Evolutionary conservation across 1,284 basidiomycete genomes (phyloP), one percentile per base, ranked within the genome.

Genomic region (Trichosporon sp.): DNA sequence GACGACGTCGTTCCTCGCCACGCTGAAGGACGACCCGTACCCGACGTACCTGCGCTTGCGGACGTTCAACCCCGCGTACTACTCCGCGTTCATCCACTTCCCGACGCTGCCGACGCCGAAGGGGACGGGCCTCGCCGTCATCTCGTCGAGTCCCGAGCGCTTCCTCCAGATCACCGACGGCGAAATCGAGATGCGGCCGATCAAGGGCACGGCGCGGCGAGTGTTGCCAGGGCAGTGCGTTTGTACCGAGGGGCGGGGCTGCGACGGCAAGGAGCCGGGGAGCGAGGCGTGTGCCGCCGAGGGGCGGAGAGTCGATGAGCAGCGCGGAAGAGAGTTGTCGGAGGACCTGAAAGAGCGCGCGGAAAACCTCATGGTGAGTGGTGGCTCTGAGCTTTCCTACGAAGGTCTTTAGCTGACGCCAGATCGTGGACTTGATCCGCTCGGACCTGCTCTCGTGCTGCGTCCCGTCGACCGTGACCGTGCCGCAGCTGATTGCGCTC

Each of bases 401-500:
- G 0, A 9, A 8, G 8, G 11, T 11, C 18, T 15, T 13, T 2
- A 51, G 31, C 68, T 71, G 9, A 73, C 67, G 0, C 38, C 73
- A 85, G 84, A 98, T 99, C 74, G 96, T 98, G 25, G 96, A 98
- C 79, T 87, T 98, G 51, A 98, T 98, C 76, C 89, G 95, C 15
- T 92, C 97, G 69, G 96, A 99, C 82, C 85, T 99, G 34, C 89
- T 85, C 83, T 89, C 77, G 84, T 92, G 77, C 85, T 98, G 75
- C 75, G 77, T 76, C 85, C 92, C 72, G 81, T 92, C 79, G 80
- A 90, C 85, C 64, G 95, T 99, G 5, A 80, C 86, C 5, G 94
- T 98, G 1, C 91, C 89, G 65, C 89, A 92, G 73, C 91, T 99
- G 74, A 98, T 96, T 83, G 84, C 84, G 1, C 88, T 98, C 8